Evolutionary conservation across 2,329 filamentous ascomycete genomes (phyloP).

Genomic region (Xylariaceae sp.): DNA sequence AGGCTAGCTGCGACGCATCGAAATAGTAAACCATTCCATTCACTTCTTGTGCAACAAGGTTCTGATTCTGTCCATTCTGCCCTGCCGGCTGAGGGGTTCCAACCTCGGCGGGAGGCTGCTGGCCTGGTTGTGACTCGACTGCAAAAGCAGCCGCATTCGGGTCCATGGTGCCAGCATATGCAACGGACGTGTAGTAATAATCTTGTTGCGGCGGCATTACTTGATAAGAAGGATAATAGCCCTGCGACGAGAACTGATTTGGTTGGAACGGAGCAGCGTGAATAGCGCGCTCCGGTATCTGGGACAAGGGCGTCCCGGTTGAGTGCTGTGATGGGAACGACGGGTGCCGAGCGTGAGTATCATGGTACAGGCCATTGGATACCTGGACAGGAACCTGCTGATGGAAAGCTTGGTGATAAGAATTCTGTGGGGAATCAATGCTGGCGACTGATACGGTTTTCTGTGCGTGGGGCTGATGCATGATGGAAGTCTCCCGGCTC

Average conservation of each 20-base stretch:
- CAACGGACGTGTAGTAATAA: slow-evolving; percentile 62
- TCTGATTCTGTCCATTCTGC: slow-evolving; percentile 51
- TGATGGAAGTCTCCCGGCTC: slow-evolving; percentile 50
- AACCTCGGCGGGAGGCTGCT: slow-evolving; percentile 37
- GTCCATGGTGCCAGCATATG: slow-evolving; percentile 33
- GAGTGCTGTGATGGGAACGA: slow-evolving; percentile 67
- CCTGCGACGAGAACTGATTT: slow-evolving; percentile 54
- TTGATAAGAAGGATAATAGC: slow-evolving; percentile 56
- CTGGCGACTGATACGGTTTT: slow-evolving; percentile 90
- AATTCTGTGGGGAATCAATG: slow-evolving; percentile 72
- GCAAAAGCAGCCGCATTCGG: slow-evolving; percentile 51
- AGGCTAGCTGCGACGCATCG: slow-evolving; percentile 66
- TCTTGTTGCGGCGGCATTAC: slow-evolving; percentile 53
- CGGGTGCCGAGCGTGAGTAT: slow-evolving; percentile 60
- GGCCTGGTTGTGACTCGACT: slow-evolving; percentile 42
- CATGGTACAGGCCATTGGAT: slow-evolving; percentile 48
- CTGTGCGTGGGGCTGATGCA: slow-evolving; percentile 93
- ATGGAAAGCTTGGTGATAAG: slow-evolving; percentile 79
- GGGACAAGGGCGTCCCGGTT: slow-evolving; percentile 75
- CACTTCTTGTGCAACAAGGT: slow-evolving; percentile 72
- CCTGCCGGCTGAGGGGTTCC: slow-evolving; percentile 33
- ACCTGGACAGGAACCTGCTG: slow-evolving; percentile 84
- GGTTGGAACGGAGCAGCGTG: slow-evolving; percentile 89
- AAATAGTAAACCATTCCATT: slow-evolving; percentile 98
- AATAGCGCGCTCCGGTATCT: slow-evolving; percentile 87